Evolutionary conservation across 108 stramenopile genomes (phyloP).

Genomic region (Pseudonitzschia pungens): DNA sequence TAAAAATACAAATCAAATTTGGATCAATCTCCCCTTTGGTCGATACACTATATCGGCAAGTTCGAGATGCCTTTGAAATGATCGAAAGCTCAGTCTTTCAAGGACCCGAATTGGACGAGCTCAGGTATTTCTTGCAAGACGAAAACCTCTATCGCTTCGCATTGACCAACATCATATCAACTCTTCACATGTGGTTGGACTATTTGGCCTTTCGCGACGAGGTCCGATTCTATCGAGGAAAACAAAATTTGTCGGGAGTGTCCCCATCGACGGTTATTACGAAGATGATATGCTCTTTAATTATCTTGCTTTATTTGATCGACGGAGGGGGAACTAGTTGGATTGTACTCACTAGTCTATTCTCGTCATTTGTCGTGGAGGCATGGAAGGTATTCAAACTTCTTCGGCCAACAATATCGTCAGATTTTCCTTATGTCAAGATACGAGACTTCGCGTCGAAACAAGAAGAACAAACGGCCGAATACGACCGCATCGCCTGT

Average conservation of each 20-base stretch:
- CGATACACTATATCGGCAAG: slow-evolving; percentile 40
- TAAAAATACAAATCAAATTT: slow-evolving; percentile 35
- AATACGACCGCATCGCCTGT: slow-evolving; percentile 48
- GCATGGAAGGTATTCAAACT: slow-evolving; percentile 49
- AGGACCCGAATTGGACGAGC: slow-evolving; percentile 47
- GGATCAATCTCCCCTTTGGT: slow-evolving; percentile 36
- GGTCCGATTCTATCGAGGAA: slow-evolving; percentile 47
- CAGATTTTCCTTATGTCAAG: slow-evolving; percentile 32
- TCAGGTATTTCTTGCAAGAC: slow-evolving; percentile 47
- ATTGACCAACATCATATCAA: slow-evolving; percentile 44
- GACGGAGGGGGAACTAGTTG: slow-evolving; percentile 53
- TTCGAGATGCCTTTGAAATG: slow-evolving; percentile 25
- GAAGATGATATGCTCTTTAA: slow-evolving; percentile 35
- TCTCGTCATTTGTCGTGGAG: slow-evolving; percentile 31
- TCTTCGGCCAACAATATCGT: slow-evolving; percentile 16
- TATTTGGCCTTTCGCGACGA: slow-evolving; percentile 57
- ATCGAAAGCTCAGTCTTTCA: slow-evolving; percentile 15
- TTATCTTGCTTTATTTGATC: slow-evolving; percentile 53
- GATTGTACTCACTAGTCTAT: slow-evolving; percentile 43
- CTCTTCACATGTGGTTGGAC: slow-evolving; percentile 45
- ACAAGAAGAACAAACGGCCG: slow-evolving; percentile 33
- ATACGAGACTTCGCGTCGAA: slow-evolving; percentile 19
- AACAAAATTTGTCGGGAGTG: slow-evolving; percentile 42
- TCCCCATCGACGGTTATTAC: slow-evolving; percentile 35
- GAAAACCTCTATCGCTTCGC: slow-evolving; percentile 49